phyloP scores from a whole-genome alignment of 345 rosid species.

The Melaleuca quinquenervia region DNA sequence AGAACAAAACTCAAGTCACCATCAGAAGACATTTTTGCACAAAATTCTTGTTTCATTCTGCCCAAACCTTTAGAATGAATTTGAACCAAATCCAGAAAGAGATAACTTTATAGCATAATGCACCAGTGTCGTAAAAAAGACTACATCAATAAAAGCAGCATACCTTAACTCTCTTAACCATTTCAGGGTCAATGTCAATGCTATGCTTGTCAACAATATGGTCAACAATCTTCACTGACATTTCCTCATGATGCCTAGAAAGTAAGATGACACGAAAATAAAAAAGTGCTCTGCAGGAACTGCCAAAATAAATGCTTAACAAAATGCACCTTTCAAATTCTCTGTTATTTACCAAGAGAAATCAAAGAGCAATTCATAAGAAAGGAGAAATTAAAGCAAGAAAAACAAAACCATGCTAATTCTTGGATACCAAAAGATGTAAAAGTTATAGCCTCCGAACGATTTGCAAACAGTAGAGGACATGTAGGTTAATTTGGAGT shows the following conservation, averaged over 20 bases:
- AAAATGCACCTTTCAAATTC: neutral
- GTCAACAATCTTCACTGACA: conserved; percentile 77
- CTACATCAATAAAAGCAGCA: neutral
- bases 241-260: conserved; percentile 79
- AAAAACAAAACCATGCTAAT: neutral
- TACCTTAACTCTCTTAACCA: conserved; percentile 82
- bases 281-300: neutral
- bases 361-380: neutral
- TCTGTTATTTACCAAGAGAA: neutral
- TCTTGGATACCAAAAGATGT: neutral
- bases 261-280: neutral
- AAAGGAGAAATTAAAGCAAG: neutral
- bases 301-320: neutral
- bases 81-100: neutral
- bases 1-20: neutral
- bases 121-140: neutral
- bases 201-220: conserved; percentile 68
- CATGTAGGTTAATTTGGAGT: neutral
- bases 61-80: neutral
- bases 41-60: neutral
- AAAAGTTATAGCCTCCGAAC: neutral
- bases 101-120: neutral
- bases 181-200: conserved; percentile 69
- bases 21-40: neutral
- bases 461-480: neutral